Conservation (phyloP, 2,329 filamentous ascomycete species). For the Calonectria fujianensis region DNA sequence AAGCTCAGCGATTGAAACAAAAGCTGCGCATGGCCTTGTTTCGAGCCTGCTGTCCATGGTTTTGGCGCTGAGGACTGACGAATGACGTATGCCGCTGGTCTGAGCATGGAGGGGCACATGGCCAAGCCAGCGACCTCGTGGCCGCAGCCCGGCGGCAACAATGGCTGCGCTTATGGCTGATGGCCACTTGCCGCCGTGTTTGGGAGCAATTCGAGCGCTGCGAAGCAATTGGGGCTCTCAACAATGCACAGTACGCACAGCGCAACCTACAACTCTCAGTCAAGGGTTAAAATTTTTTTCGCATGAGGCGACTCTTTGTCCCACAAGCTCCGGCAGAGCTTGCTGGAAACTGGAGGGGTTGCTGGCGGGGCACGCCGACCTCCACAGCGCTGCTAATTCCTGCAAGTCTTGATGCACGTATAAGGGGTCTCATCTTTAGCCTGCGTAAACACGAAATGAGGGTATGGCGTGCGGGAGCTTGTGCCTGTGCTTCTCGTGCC, state of each 20-base stretch:
- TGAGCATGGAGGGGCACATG: conserved; percentile 36
- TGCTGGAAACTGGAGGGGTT: conserved; percentile 39
- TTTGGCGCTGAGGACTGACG: conserved; percentile 11
- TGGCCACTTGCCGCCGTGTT: conserved; percentile 4
- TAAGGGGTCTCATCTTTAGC: conserved; percentile 30
- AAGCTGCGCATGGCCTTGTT: conserved; percentile 15
- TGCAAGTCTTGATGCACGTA: conserved; percentile 26
- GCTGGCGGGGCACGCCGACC: conserved; percentile 38
- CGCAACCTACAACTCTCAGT: neutral
- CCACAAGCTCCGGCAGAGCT: conserved; percentile 23
- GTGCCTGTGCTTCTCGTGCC: neutral
- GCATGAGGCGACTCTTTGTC: neutral
- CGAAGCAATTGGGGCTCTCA: conserved; percentile 7
- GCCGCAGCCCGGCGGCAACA: conserved; percentile 24
- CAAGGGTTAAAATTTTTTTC: neutral
- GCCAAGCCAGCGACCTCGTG: conserved; percentile 19
- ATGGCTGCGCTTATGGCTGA: conserved; percentile 1
- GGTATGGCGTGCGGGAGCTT: conserved; percentile 8
- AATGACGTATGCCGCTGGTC: conserved; percentile 36
- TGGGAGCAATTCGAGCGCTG: neutral
- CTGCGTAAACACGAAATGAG: conserved; percentile 15
- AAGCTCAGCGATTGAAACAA: conserved; percentile 8
- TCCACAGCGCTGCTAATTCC: conserved; percentile 28
- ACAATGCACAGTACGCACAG: neutral
- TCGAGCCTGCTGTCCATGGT: conserved; percentile 27